phyloP scores from a whole-genome alignment of 148 eudicot genomes.

The Chenopodium suecicum region DNA sequence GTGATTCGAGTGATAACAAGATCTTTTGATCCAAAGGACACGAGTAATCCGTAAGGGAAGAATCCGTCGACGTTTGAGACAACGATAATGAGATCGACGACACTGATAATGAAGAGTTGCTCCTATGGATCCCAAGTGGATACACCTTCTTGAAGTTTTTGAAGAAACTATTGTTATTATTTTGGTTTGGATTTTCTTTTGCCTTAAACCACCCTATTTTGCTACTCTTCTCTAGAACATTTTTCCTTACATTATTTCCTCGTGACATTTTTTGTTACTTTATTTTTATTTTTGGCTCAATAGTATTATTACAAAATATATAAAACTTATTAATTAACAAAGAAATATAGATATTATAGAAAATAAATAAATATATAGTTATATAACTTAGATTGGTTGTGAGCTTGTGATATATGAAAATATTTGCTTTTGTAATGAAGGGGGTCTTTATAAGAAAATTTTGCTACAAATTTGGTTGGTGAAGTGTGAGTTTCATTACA shows the following conservation, averaged over 20 bases:
- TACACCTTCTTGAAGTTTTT: conserved; percentile 76
- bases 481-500: conserved; percentile 46
- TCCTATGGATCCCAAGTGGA: conserved; percentile 62
- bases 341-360: conserved; percentile 13
- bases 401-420: too few species aligned
- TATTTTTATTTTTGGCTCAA: background rate
- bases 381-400: conserved; percentile 29
- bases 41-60: conserved; percentile 57
- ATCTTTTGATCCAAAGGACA: conserved; percentile 70
- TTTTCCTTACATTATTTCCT: conserved; percentile 48
- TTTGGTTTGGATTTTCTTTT: conserved; percentile 49
- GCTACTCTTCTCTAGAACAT: conserved; percentile 51
- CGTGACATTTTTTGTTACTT: conserved; percentile 45
- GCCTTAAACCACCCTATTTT: conserved; percentile 33
- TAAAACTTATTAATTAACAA: background rate
- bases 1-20: conserved; percentile 56
- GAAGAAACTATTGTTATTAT: conserved; percentile 39
- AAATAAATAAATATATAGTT: background rate
- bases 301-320: background rate
- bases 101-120: conserved; percentile 65
- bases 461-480: conserved; percentile 41
- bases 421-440: conserved; percentile 5
- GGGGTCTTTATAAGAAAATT: conserved; percentile 29
- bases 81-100: conserved; percentile 66
- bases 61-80: conserved; percentile 74